Base-by-base conservation (phyloP, 306 rosid species). In the Acacia melanoxylon region DNA sequence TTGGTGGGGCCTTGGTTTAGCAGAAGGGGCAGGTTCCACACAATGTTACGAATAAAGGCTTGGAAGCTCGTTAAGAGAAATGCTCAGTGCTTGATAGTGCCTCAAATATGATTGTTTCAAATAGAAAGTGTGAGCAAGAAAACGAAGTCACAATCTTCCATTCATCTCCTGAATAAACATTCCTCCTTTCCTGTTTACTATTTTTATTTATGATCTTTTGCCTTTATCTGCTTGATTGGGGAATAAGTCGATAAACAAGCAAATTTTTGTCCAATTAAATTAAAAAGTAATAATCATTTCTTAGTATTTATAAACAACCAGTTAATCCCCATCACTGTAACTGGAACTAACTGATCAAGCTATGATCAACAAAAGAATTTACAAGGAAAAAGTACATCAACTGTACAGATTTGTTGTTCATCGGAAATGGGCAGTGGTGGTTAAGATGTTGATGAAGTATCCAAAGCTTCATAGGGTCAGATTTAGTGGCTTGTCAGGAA, bases 361-460 rank as follows among this genome's bases (percentile, higher is more conserved):
- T 37, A 37, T 37, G 8, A 0, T 6, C 41, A 37, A 6, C 8
- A 10, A 42, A 42, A 42, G 13, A 8, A 42, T 42, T 2, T 42
- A 42, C 13, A 10, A 10, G 42, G 41, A 33, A 16, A 69, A 1
- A 48, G 22, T 20, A 35, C 5, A 1, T 75, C 41, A 10, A 77
- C 56, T 54, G 0, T 19, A 0, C 16, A 73, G 22, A 72, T 85
- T 66, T 6, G 25, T 41, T 10, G 1, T 8, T 76, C 27, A 87
- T 87, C 85, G 91, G 0, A 3, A 58, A 4, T 87, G 92, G 94
- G 9, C 8, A 1, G 20, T 72, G 51, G 87, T 88, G 5, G 69
- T 84, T 2, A 0, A 1, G 0, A 81, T 13, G 4, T 91, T 82
- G 49, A 9, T 0, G 25, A 1, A 0, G 0, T 13, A 87, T 0